Evolutionary conservation across 306 rosid genomes (phyloP), one percentile per base, ranked within the genome.

Genomic region (Vigna unguiculata): DNA sequence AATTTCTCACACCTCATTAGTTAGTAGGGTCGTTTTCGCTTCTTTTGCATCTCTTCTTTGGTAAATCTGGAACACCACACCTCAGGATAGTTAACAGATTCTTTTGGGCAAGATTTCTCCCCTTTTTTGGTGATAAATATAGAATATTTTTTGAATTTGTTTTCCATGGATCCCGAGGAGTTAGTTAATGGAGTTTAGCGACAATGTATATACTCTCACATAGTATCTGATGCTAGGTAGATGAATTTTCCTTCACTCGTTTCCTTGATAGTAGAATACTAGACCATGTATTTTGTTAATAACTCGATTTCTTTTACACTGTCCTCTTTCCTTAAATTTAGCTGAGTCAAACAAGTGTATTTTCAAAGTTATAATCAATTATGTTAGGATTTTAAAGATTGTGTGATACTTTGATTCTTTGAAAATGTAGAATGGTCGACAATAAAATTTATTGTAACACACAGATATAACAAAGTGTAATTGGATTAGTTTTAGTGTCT

Each of bases 1-100:
- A 82, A 41, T 75, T 82, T 73, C 32, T 48, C 38, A 52, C 80
- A 21, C 57, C 72, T 16, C 77, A 17, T 11, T 68, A 5, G 20
- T 11, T 68, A 5, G 20, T 66, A 4, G 46, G 36, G 57, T 53
- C 69, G 13, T 4, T 72, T 53, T 36, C 66, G 13, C 28, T 38
- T 14, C 4, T 48, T 2, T 43, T 43, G 16, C 48, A 43, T 12
- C 5, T 32, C 68, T 61, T n/a, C 47, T 34, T 32, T 3, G 60
- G 32, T 21, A 54, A 21, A 57, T 57, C 38, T 58, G 38, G 32
- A 58, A 30, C 22, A 20, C 6, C 43, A 30, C 67, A 30, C 21
- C 16, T 60, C 16, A n/a, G 22, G 8, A 20, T 34, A 32, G 47
- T 36, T 9, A 9, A 36, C 9, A 16, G 3, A 32, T 0, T 7